Evolutionary conservation across 75 land plant genomes (phyloP), one percentile per base, ranked within the genome.

Genomic region (Sequoiadendron giganteum): DNA sequence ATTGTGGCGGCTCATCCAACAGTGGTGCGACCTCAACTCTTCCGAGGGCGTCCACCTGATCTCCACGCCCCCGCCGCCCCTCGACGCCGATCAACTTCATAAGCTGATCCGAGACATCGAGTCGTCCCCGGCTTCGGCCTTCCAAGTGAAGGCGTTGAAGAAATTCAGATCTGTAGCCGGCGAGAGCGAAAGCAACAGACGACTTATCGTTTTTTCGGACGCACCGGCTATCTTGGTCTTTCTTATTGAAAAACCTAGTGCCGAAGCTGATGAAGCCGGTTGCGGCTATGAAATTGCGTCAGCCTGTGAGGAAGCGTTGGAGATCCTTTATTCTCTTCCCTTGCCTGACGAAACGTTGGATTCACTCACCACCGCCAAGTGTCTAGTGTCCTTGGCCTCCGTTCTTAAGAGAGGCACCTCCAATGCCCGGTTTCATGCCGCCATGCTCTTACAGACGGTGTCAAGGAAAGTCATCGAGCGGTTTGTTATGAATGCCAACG

Each of bases 1-100:
- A 0, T 92, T 95, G 36, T 91, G 91, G n/a, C 91, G 95, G 7
- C 80, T 95, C 36, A 94, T 95, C 84, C 93, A 93, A 18, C 85
- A 89, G 11, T 95, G 95, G 97, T 91, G 90, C 85, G 49, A 88
- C 56, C 88, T 54, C 16, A 92, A 86, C 65, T 21, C 87, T 8
- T 40, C 88, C 30, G 15, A 1, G 32, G 92, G 91, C 80, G 80
- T 91, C 83, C 91, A 90, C 15, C 88, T 93, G 11, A 88, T 95
- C 86, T 94, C 96, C 18, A 93, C 94, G 2, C 97, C 95, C 1
- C 89, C 79, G 19, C 75, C 92, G 13, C 95, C 92, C 1, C 90
- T 92, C 73, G 90, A 89, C 86, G 34, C 82, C 42, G 7, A 88
- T 83, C 88, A 86, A 76, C 88, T 94, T 40, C 6, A 21, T 58